phyloP scores from a whole-genome alignment of 805 yeast species.

The Lipomyces starkeyi region DNA sequence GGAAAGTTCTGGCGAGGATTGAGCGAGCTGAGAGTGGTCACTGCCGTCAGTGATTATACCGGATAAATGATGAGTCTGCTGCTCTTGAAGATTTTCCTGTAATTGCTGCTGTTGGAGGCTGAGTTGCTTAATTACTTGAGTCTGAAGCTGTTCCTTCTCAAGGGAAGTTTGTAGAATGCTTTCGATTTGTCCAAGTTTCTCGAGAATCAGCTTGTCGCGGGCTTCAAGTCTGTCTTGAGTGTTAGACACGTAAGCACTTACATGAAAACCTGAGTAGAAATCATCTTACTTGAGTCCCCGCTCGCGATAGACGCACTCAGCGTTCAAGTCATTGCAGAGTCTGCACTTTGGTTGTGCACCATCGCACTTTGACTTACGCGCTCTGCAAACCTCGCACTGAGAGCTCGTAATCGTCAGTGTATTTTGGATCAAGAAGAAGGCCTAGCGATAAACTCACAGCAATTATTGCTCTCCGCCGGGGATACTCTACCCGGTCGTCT shows the following conservation, averaged over 20 bases:
- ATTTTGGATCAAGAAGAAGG: neutral
- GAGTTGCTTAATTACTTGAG: neutral
- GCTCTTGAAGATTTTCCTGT: constrained; percentile 5
- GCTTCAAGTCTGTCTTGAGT: constrained; percentile 24
- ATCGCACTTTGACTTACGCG: constrained; percentile 32
- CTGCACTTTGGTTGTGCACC: constrained; percentile 33
- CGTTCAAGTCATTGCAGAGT: constrained; percentile 28
- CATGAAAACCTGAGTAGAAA: neutral
- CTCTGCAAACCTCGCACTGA: constrained; percentile 31
- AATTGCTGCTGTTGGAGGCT: neutral
- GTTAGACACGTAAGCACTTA: constrained; percentile 6
- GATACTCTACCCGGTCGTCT: constrained; percentile 25
- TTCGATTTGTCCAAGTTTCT: constrained; percentile 24
- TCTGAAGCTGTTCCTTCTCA: neutral
- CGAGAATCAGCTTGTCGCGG: constrained; percentile 23
- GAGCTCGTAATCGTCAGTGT: neutral
- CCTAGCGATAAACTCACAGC: constrained; percentile 20
- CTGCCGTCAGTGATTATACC: neutral
- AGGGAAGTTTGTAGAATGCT: constrained; percentile 14
- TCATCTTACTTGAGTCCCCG: constrained; percentile 20
- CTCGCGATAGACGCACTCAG: constrained; percentile 32
- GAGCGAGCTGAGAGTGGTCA: neutral
- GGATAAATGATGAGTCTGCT: neutral
- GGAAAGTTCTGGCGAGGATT: neutral
- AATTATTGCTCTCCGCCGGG: constrained; percentile 27